Evolutionary conservation across 2,329 filamentous ascomycete genomes (phyloP), one percentile per base, ranked within the genome.

Genomic region (Monosporascus sp.): DNA sequence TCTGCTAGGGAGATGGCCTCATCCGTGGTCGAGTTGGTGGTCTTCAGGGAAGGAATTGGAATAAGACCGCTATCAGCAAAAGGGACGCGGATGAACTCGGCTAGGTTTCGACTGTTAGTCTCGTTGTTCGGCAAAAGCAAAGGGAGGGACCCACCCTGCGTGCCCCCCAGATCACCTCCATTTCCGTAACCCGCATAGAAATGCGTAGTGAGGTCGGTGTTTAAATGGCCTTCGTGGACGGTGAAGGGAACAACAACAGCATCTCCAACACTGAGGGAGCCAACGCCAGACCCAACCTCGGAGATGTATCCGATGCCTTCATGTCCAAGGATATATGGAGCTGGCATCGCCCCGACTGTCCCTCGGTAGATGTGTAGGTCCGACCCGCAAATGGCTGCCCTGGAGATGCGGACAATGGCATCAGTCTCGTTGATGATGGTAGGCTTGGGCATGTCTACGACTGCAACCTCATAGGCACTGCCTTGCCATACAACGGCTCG

Each of bases 281-380:
- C 19, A 17, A 52, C 44, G 7, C 16, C 44, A n/a, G 19, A 9
- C 11, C 50, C 50, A 37, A 52, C 35, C 16, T 16, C n/a, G 17
- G n/a, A 16, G 24, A 52, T 27, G n/a, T 22, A 52, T 4, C 50
- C 50, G 26, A 52, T 48, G 44, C 41, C 50, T 24, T 52, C 50
- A 43, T 52, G 50, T 27, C 48, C 48, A 16, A 24, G 37, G 2
- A 24, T 11, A 8, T 37, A 27, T n/a, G 37, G n/a, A 38, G 37
- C 37, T 2, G 7, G 19, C 27, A 17, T 19, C 8, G 27, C 27
- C 27, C 27, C 27, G 3, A 27, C 27, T 27, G 27, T 27, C 27
- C 8, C 27, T 27, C 27, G 27, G 7, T 27, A 27, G 17, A 38
- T 19, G 22, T 49, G 48, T 7, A 49, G 26, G 48, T 49, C 48